These are phyloP conservation scores for Huntiella savannae DNA, from an alignment of 2,329 filamentous ascomycete genomes.

Conservation along the genomic window DNA sequence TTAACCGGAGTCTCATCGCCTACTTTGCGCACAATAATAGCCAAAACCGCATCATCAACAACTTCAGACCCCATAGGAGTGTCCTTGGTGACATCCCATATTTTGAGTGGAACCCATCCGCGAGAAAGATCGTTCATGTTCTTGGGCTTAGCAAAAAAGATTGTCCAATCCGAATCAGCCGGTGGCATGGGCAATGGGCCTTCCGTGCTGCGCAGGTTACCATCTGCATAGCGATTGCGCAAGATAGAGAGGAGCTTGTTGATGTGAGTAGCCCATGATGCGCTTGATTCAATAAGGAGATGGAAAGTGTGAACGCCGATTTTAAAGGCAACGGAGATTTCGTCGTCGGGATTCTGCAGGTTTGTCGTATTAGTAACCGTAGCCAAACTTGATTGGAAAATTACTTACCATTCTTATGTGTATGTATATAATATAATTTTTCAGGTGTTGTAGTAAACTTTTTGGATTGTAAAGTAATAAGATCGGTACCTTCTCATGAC, in stretches of 20 bases:
- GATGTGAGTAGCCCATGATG: constrained; percentile 37
- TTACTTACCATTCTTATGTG: too few species aligned
- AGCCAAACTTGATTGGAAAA: too few species aligned
- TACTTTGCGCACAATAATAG: constrained; percentile 26
- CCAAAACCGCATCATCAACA: constrained; percentile 28
- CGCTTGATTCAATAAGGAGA: constrained; percentile 41
- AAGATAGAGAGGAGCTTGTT: constrained; percentile 39
- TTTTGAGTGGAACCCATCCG: constrained; percentile 29
- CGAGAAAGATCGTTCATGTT: constrained; percentile 24
- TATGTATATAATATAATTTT: too few species aligned
- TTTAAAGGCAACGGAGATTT: constrained; percentile 52
- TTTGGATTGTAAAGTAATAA: too few species aligned
- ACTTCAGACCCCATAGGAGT: constrained; percentile 25
- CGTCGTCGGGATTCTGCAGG: constrained; percentile 16
- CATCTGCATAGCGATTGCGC: constrained; percentile 34
- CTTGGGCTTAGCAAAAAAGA: constrained; percentile 29
- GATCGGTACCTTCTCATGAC: too few species aligned
- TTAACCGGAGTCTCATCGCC: constrained; percentile 20
- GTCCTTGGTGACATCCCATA: constrained; percentile 21
- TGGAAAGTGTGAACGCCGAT: constrained; percentile 52
- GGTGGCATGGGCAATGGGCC: constrained; percentile 21
- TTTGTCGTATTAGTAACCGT: too few species aligned
- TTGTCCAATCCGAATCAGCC: constrained; percentile 16
- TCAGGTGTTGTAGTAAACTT: too few species aligned
- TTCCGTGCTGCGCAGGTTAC: constrained; percentile 23